These are phyloP conservation scores for Aspergillus uvarum DNA, from an alignment of 2,329 filamentous ascomycete species.

Conservation along the genomic window DNA sequence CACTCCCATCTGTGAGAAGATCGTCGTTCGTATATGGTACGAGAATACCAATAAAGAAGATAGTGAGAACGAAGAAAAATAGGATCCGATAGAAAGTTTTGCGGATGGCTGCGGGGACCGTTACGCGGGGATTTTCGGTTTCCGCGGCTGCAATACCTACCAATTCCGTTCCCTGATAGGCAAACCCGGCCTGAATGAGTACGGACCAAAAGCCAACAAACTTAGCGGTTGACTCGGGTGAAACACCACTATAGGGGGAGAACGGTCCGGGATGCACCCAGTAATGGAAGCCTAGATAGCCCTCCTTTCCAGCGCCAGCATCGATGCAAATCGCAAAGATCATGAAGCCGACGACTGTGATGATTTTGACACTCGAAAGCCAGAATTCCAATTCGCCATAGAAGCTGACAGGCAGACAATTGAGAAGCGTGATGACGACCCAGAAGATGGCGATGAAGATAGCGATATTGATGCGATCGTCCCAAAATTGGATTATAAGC, in stretches of 20 bases:
- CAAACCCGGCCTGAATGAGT: conserved; percentile 46
- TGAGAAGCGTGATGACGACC: conserved; percentile 65
- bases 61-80: conserved; percentile 50
- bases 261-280: conserved; percentile 70
- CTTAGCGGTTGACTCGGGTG: conserved; percentile 45
- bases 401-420: conserved; percentile 69
- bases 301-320: conserved; percentile 66
- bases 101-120: conserved; percentile 69
- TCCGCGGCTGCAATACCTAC: conserved; percentile 78
- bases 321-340: conserved; percentile 76
- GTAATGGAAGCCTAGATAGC: conserved; percentile 71
- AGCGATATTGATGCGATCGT: conserved; percentile 60
- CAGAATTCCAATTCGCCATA: conserved; percentile 80
- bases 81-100: conserved; percentile 76
- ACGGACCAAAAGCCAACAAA: conserved; percentile 63
- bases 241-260: conserved; percentile 49
- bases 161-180: conserved; percentile 64
- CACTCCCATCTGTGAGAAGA: conserved; percentile 48
- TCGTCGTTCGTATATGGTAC: conserved; percentile 61
- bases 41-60: conserved; percentile 69
- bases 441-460: conserved; percentile 75
- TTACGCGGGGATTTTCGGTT: conserved; percentile 68
- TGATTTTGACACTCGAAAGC: conserved; percentile 73
- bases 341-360: conserved; percentile 73
- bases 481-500: conserved; percentile 76